Conservation (phyloP, 2,329 filamentous ascomycete species). For the Ophiostoma sp. region DNA sequence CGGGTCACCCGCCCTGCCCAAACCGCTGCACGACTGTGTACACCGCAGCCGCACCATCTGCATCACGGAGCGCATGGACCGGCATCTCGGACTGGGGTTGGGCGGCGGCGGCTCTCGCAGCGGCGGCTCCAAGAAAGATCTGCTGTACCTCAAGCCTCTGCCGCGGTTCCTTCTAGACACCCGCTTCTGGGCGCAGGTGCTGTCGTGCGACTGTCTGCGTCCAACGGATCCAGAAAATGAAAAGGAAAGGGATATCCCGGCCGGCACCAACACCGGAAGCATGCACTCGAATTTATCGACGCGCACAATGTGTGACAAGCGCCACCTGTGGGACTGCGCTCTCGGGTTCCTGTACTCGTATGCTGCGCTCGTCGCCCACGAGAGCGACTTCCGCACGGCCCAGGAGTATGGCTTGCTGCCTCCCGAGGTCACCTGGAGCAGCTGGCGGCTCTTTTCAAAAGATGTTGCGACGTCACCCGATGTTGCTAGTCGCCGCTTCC, state of each 20-base stretch:
- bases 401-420: constrained; percentile 36
- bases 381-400: constrained; percentile 39
- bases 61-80: constrained; percentile 33
- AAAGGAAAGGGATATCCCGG: neutral
- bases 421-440: constrained; percentile 34
- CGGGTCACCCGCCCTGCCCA: constrained; percentile 25
- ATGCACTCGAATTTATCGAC: constrained; percentile 10
- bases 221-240: neutral
- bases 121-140: constrained; percentile 24
- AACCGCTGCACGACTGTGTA: constrained; percentile 28
- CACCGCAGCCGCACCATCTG: constrained; percentile 27
- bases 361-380: constrained; percentile 33
- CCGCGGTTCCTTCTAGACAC: constrained; percentile 35
- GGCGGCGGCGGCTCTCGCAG: constrained; percentile 23
- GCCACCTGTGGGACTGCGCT: constrained; percentile 30
- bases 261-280: neutral
- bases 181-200: constrained; percentile 30
- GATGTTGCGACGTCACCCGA: constrained; percentile 31
- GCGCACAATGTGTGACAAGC: constrained; percentile 20
- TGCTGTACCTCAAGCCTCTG: constrained; percentile 35
- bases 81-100: constrained; percentile 32
- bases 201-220: constrained; percentile 23
- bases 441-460: constrained; percentile 35
- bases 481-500: constrained; percentile 31
- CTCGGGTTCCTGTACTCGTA: constrained; percentile 40